Conservation (phyloP, 768 basidiomycete species). For the Termitomyces sp. region DNA sequence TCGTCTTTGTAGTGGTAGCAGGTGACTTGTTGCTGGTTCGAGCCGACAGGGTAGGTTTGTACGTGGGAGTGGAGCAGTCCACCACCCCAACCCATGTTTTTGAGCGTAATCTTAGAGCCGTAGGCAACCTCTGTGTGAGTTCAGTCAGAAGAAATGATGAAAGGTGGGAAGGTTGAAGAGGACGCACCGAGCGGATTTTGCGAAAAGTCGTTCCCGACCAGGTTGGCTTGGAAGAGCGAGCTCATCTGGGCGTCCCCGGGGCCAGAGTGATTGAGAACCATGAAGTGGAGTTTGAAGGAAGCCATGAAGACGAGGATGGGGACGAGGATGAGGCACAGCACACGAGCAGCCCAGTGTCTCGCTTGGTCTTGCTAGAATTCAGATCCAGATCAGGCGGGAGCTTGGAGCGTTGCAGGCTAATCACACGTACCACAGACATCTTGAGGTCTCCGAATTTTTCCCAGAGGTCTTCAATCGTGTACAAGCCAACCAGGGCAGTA, state of each 20-base stretch:
- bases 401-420: background rate
- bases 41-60: slow-evolving; percentile 92
- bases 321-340: slow-evolving; percentile 80
- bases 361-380: slow-evolving; percentile 71
- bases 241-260: slow-evolving; percentile 99
- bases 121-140: slow-evolving; percentile 67
- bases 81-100: slow-evolving; percentile 98
- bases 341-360: slow-evolving; percentile 87
- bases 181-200: slow-evolving; percentile 78
- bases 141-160: background rate
- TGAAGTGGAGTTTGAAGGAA: slow-evolving; percentile 95
- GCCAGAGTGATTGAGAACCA: slow-evolving; percentile 90
- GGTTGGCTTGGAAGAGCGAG: slow-evolving; percentile 95
- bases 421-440: slow-evolving; percentile 74
- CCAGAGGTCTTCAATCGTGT: slow-evolving; percentile 98
- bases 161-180: background rate
- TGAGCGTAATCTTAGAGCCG: slow-evolving; percentile 88
- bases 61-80: slow-evolving; percentile 95
- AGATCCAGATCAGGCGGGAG: slow-evolving; percentile 3
- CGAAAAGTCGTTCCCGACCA: slow-evolving; percentile 92
- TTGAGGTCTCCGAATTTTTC: slow-evolving; percentile 95
- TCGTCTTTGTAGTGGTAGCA: slow-evolving; percentile 99
- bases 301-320: slow-evolving; percentile 92
- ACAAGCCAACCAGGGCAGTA: slow-evolving; percentile 90
- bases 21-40: slow-evolving; percentile 92